These are phyloP conservation scores for Rhamnella rubrinervis DNA, from an alignment of 331 rosid genomes.

Conservation along the genomic window DNA sequence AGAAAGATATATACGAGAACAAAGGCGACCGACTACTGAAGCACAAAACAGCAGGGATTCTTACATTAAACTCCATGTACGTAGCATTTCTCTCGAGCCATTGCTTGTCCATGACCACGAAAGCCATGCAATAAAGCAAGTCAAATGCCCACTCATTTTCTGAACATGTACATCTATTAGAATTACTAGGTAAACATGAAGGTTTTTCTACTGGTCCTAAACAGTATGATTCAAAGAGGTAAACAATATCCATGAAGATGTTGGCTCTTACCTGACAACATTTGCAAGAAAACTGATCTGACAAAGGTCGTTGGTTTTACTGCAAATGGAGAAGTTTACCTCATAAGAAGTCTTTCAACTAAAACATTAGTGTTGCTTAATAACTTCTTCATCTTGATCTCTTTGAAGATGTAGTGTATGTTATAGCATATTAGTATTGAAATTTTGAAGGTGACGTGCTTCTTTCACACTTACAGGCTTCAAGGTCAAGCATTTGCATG, in stretches of 20 bases:
- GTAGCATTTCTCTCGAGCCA: constrained; percentile 89
- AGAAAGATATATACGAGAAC: too few relatives aligned
- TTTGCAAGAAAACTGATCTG: constrained; percentile 74
- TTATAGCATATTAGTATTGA: not conserved
- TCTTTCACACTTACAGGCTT: constrained; percentile 53
- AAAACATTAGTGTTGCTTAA: not conserved
- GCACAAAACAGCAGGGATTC: constrained; percentile 20
- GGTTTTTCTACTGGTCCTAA: not conserved
- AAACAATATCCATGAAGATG: not conserved
- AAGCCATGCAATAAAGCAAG: constrained; percentile 84
- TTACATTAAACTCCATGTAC: constrained; percentile 91
- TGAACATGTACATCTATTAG: constrained; percentile 30
- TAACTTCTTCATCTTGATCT: too few relatives aligned
- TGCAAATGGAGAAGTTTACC: constrained; percentile 38
- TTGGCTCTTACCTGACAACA: constrained; percentile 67
- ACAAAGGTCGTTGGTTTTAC: constrained; percentile 73
- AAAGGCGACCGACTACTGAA: not conserved
- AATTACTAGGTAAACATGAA: constrained; percentile 7
- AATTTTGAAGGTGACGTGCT: not conserved
- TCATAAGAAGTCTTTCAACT: not conserved
- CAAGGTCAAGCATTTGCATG: constrained; percentile 87
- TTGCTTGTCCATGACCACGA: constrained; percentile 78
- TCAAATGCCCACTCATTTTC: constrained; percentile 89
- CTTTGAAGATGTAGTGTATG: not conserved
- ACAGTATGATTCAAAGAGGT: not conserved